phyloP scores from a whole-genome alignment of 495 filamentous ascomycete species.

The Sporormia fimetaria region DNA sequence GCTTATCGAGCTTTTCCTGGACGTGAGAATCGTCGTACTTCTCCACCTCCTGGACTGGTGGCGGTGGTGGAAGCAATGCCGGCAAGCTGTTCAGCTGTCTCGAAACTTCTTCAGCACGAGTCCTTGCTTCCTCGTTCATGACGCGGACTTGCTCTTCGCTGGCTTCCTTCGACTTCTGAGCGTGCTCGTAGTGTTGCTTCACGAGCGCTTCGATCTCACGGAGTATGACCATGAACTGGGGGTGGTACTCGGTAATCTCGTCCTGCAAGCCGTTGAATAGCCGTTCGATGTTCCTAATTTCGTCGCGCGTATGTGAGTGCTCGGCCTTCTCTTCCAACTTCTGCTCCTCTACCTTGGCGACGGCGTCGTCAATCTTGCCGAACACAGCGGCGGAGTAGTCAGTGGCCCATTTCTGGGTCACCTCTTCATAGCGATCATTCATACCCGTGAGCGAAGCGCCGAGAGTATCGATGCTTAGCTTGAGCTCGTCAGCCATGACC shows the following conservation, averaged over 20 bases:
- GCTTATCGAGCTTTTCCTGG: conserved; percentile 74
- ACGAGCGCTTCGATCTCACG: conserved; percentile 74
- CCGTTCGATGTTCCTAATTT: conserved; percentile 57
- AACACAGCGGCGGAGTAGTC: conserved; percentile 80
- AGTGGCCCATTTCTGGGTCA: conserved; percentile 68
- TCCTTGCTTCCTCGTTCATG: conserved; percentile 27
- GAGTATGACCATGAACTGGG: conserved; percentile 69
- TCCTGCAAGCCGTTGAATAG: conserved; percentile 65
- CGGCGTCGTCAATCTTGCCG: conserved; percentile 62
- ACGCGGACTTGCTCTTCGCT: conserved; percentile 25
- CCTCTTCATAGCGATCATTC: conserved; percentile 49
- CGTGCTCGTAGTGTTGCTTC: conserved; percentile 68
- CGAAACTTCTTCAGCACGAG: conserved; percentile 40
- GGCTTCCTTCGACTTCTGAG: conserved; percentile 37
- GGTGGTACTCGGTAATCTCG: conserved; percentile 67
- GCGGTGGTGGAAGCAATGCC: conserved; percentile 34
- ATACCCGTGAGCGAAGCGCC: conserved; percentile 46
- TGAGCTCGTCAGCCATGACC: conserved; percentile 72
- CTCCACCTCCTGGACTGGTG: conserved; percentile 34
- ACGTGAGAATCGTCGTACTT: conserved; percentile 53
- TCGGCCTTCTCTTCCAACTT: conserved; percentile 59
- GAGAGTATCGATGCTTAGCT: conserved; percentile 69
- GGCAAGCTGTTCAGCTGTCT: conserved; percentile 44
- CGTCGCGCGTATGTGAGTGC: conserved; percentile 64
- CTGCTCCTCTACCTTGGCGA: conserved; percentile 64